Base-by-base conservation (phyloP, 2,329 filamentous ascomycete species). In the Rutstroemia sp. region DNA sequence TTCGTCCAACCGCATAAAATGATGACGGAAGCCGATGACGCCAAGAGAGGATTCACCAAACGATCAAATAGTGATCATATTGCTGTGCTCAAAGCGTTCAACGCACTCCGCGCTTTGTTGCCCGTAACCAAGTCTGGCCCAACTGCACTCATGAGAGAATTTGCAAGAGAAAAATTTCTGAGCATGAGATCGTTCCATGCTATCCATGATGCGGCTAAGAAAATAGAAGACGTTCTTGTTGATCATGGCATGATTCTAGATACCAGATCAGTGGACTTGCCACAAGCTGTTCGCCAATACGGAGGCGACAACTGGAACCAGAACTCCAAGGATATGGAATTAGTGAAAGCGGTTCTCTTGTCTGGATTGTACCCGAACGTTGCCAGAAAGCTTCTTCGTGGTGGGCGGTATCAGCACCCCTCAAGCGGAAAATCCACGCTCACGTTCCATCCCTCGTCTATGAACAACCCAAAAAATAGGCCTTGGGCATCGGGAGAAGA, bases 1-100 rank as follows among this genome's bases (percentile, higher is more conserved):
- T 96, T 96, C 69, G 70, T 92, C 2, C 86, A 86, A 1, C 90
- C 91, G 0, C 81, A 84, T 10, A 85, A 91, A 81, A 91, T 48
- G 30, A 9, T 88, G 94, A 3, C 82, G 88, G 61, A 74, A 54
- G 86, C 90, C 4, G 86, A 88, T 67, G 82, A 85, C 25, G 87
- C 89, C 1, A 82, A 88, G 54, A 77, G 84, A 65, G 76, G 77
- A 1, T 96, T 96, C 68, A 85, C 82, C 9, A 75, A 75, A 16
- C 66, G 67, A 5, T 70, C 71, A 3, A 62, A 62, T 4, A 78
- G 75, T 54, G 77, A 80, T 57, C 76, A 79, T 55, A 71, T 79
- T 23, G 71, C 71, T 38, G 60, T 70, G 7, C 58, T 77, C 42
- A 74, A 76, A 41, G 75, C 75, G 12, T 76, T 76, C 60, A 66